Evolutionary conservation across 768 basidiomycete genomes (phyloP), one percentile per base, ranked within the genome.

Genomic region (Astraeus odoratus): DNA sequence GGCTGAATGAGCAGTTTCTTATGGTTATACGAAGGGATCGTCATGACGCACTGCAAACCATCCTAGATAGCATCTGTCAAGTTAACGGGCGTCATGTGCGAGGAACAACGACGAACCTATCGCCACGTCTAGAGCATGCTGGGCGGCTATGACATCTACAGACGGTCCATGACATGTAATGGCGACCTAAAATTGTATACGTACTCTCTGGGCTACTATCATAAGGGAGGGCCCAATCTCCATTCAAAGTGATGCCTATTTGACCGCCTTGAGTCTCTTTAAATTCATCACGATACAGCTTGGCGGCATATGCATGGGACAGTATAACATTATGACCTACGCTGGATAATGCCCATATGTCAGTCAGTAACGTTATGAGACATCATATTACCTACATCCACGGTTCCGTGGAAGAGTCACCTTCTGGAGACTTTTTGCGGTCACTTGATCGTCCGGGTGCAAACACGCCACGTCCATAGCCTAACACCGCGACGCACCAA

Each of bases 241-340:
- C 81, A 53, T 86, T 86, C 36, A 87, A 68, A 0, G 86, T 87
- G 56, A 89, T 86, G n/a, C 84, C 85, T 53, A 88, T 83, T 51
- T 72, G 66, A 19, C 84, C 87, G 8, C 73, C 68, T 58, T 86
- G 83, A 1, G 49, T 60, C 3, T 71, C 51, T 63, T 84, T 80
- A 72, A 78, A 88, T 41, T 80, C 63, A 23, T 79, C 73, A 23
- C 81, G 77, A 57, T 86, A 88, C 10, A 79, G 53, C 56, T 84
- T 78, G 37, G 77, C 76, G 16, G 80, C 80, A 49, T 74, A 57
- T 0, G 83, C 86, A 52, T 88, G 87, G 1, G 86, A 71, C 20
- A 86, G 66, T 34, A 87, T 80, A 42, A 85, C 60, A 52, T 65
- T 73, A 59, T 85, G 85, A 3, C 75, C 84, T 48, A 82, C 81